Conservation (phyloP, 2,329 filamentous ascomycete species). For the Aureobasidium sp. region DNA sequence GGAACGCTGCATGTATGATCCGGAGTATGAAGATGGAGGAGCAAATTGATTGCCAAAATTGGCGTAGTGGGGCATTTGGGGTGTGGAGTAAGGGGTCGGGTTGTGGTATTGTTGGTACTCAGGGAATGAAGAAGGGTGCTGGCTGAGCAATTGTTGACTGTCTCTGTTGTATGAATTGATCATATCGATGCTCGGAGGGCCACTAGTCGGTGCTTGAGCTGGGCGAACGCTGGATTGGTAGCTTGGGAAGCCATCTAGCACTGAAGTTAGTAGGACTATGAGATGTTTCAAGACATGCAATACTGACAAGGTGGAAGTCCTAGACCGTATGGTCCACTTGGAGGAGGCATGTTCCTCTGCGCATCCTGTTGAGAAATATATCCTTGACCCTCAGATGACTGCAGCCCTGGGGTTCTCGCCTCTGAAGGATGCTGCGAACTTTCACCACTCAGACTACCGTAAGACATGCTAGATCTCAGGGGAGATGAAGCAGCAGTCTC, state of each 20-base stretch:
- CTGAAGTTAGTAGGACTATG: conserved; percentile 18
- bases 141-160: conserved; percentile 21
- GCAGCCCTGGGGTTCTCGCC: conserved; percentile 1
- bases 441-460: conserved; percentile 23
- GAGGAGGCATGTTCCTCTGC: conserved; percentile 19
- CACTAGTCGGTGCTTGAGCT: conserved; percentile 11
- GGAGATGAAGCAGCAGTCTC: conserved; percentile 38
- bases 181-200: conserved; percentile 15
- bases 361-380: conserved; percentile 12
- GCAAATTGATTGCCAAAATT: conserved; percentile 12
- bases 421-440: conserved; percentile 5
- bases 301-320: conserved; percentile 29
- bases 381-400: neutral
- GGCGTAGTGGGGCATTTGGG: conserved; percentile 24
- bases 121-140: conserved; percentile 22
- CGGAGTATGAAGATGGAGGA: conserved; percentile 1
- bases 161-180: conserved; percentile 20
- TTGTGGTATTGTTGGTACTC: conserved; percentile 23
- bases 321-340: conserved; percentile 24
- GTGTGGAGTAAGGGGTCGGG: conserved; percentile 18
- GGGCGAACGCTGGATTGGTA: conserved; percentile 17
- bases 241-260: conserved; percentile 15
- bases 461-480: conserved; percentile 41
- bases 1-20: conserved; percentile 11
- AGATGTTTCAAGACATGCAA: neutral